phyloP scores from a whole-genome alignment of 2,329 filamentous ascomycete genomes.

The Hymenoscyphus scutula region DNA sequence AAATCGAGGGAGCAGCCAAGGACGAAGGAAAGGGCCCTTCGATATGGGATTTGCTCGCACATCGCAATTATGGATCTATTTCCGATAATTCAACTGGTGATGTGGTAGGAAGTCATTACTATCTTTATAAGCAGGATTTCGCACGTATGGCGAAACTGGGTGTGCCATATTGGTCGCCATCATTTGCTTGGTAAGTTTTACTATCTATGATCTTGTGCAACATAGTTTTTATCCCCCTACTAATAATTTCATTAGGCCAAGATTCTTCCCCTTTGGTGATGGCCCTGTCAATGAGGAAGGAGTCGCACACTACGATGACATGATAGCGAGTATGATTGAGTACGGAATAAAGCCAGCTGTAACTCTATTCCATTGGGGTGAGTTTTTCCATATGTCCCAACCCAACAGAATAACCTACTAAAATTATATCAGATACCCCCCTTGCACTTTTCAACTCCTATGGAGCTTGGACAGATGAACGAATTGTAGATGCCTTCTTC shows the following conservation, averaged over 20 bases:
- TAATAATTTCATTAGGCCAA: constrained; percentile 45
- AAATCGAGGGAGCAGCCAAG: constrained; percentile 48
- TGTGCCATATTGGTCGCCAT: constrained; percentile 47
- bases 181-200: constrained; percentile 36
- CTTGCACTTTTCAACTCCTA: constrained; percentile 42
- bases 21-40: constrained; percentile 45
- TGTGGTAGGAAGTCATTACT: constrained; percentile 52
- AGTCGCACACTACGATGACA: constrained; percentile 52
- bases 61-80: constrained; percentile 33
- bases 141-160: constrained; percentile 51
- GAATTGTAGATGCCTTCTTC: constrained; percentile 50
- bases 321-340: constrained; percentile 49
- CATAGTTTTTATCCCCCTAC: constrained; percentile 40
- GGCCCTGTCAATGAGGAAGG: constrained; percentile 51
- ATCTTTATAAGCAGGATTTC: constrained; percentile 56
- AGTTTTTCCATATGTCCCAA: background rate
- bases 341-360: constrained; percentile 50
- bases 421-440: constrained; percentile 25
- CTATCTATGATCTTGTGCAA: constrained; percentile 22
- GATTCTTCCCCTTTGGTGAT: constrained; percentile 51
- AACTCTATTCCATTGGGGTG: constrained; percentile 46
- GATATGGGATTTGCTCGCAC: constrained; percentile 42
- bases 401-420: background rate
- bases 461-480: constrained; percentile 45
- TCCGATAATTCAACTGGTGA: constrained; percentile 46